A percentile compares a stretch with the other conserved stretches of the same genome.
These are phyloP conservation scores for Malus sieversii DNA, from an alignment of 306 rosid genomes.

Conservation along the genomic window DNA sequence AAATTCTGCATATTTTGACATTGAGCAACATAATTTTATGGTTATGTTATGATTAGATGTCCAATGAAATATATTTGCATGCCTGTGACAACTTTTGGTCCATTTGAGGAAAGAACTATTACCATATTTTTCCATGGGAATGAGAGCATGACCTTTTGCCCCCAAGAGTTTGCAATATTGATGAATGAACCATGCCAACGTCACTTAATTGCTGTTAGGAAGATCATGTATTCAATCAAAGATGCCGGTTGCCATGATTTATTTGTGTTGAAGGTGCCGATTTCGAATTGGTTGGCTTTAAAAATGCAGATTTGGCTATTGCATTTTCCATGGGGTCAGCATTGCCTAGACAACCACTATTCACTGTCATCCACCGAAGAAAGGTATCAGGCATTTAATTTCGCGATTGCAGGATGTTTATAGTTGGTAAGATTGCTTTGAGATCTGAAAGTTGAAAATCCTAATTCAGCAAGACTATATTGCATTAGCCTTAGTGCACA, in stretches of 20 bases:
- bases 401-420: constrained; percentile 83
- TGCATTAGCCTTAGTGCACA: constrained; percentile 65
- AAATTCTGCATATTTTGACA: constrained; percentile 10
- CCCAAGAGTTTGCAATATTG: constrained; percentile 62
- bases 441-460: constrained; percentile 69
- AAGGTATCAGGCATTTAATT: constrained; percentile 84
- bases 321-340: constrained; percentile 95
- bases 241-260: constrained; percentile 97
- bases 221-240: constrained; percentile 74
- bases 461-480: constrained; percentile 59
- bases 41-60: constrained; percentile 32
- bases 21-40: constrained; percentile 22
- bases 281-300: constrained; percentile 99
- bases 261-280: constrained; percentile 96
- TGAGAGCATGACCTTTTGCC: constrained; percentile 42
- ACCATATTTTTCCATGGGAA: constrained; percentile 47
- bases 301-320: constrained; percentile 99
- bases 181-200: constrained; percentile 85
- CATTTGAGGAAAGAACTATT: constrained; percentile 41
- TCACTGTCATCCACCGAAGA: constrained; percentile 83
- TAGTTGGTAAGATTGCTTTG: constrained; percentile 99
- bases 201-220: constrained; percentile 77
- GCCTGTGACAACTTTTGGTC: constrained; percentile 37
- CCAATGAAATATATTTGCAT: constrained; percentile 27
- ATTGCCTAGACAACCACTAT: constrained; percentile 86